Percentiles rank a stretch among this genome's conserved stretches.
These are phyloP conservation scores for Boechera stricta DNA, from an alignment of 345 rosid genomes.

Conservation along the genomic window DNA sequence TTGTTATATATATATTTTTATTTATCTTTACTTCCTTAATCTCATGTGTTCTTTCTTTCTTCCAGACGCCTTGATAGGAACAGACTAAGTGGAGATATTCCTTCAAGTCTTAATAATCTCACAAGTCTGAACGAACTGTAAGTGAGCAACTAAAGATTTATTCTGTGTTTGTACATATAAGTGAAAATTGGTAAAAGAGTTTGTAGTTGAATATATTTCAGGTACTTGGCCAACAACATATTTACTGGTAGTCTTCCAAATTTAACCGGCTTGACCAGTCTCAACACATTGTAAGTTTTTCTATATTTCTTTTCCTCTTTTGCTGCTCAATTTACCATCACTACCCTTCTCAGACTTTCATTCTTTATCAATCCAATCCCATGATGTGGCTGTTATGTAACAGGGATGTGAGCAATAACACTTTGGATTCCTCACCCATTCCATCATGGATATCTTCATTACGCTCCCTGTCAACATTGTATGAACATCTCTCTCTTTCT, in stretches of 20 bases:
- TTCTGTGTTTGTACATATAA: neutral
- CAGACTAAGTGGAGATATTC: slow-evolving; percentile 56
- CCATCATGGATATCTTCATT: slow-evolving; percentile 67
- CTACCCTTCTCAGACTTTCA: neutral
- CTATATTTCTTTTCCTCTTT: neutral
- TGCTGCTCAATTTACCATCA: neutral
- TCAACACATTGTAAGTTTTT: slow-evolving; percentile 69
- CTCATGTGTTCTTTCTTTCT: slow-evolving; percentile 23
- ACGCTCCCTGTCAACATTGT: slow-evolving; percentile 69
- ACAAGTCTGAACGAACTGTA: slow-evolving; percentile 64
- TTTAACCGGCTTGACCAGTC: slow-evolving; percentile 59
- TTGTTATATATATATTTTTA: neutral
- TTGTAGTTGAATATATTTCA: slow-evolving; percentile 44
- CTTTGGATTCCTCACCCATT: slow-evolving; percentile 53
- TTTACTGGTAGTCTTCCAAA: slow-evolving; percentile 66
- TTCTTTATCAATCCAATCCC: neutral
- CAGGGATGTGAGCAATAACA: slow-evolving; percentile 90
- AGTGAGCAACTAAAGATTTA: slow-evolving; percentile 41
- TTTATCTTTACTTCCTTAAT: neutral
- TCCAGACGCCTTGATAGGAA: slow-evolving; percentile 85
- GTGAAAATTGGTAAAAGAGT: slow-evolving; percentile 3
- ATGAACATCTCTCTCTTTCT: slow-evolving; percentile 43
- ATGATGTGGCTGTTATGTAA: slow-evolving; percentile 12
- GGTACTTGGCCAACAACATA: slow-evolving; percentile 74
- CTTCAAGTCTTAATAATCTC: slow-evolving; percentile 64